Percentiles rank a stretch among this genome's conserved stretches.
These are phyloP conservation scores for Durotheca rogersii DNA, from an alignment of 495 filamentous ascomycete species.

Conservation along the genomic window DNA sequence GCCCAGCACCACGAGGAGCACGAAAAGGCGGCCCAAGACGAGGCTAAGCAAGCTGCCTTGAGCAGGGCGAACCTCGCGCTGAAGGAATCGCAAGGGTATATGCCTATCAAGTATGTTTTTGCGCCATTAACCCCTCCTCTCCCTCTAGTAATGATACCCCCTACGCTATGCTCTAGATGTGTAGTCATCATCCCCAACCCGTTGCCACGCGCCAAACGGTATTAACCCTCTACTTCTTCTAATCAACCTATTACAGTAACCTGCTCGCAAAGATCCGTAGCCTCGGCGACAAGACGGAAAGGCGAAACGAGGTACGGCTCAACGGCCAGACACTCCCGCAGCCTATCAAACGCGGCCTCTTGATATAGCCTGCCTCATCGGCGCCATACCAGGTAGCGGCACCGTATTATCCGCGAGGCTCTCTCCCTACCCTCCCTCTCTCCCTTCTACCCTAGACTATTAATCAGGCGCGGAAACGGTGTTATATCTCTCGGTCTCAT, in stretches of 20 bases:
- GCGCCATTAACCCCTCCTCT: too few species aligned
- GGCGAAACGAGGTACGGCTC: conserved; percentile 20
- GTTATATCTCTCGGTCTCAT: too few species aligned
- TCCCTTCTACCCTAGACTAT: neutral
- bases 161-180: too few species aligned
- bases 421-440: too few species aligned
- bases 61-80: conserved; percentile 43
- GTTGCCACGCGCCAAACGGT: too few species aligned
- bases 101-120: conserved; percentile 59
- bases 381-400: too few species aligned
- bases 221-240: too few species aligned
- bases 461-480: too few species aligned
- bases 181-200: too few species aligned
- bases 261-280: conserved; percentile 48
- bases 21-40: conserved; percentile 60
- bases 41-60: conserved; percentile 48
- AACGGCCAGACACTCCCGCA: conserved; percentile 30
- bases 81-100: conserved; percentile 52
- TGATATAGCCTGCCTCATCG: conserved; percentile 32
- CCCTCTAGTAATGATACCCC: too few species aligned
- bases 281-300: conserved; percentile 36
- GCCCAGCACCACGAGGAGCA: conserved; percentile 65
- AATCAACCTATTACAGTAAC: conserved; percentile 37
- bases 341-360: conserved; percentile 42
- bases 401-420: too few species aligned